Evolutionary conservation across 2,329 filamentous ascomycete genomes (phyloP).

Genomic region (Aspergillus thermomutatus): DNA sequence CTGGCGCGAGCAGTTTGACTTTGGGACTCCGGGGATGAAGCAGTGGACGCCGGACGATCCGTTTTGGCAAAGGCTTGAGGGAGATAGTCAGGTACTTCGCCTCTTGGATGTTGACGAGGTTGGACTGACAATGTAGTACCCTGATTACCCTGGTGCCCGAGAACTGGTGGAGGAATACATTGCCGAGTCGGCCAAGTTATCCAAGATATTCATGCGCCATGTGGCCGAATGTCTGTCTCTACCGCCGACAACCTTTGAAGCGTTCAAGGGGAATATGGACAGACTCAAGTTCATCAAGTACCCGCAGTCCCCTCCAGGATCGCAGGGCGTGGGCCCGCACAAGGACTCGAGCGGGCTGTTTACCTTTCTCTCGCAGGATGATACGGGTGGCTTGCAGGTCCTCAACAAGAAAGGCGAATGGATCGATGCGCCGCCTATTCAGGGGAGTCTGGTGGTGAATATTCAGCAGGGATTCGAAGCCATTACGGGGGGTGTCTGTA

Average conservation of each 20-base stretch:
- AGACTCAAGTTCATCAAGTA: constrained; percentile 57
- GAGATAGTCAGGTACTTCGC: constrained; percentile 23
- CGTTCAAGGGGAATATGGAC: constrained; percentile 50
- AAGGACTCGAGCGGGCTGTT: constrained; percentile 53
- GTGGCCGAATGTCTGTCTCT: constrained; percentile 56
- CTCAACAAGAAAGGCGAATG: constrained; percentile 45
- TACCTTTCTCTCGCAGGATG: constrained; percentile 41
- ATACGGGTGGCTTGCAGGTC: constrained; percentile 45
- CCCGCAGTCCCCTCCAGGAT: constrained; percentile 37
- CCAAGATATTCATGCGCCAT: constrained; percentile 51
- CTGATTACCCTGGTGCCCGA: constrained; percentile 20
- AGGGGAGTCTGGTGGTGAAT: constrained; percentile 46
- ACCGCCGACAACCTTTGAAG: constrained; percentile 46
- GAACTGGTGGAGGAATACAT: constrained; percentile 50
- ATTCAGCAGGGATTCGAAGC: constrained; percentile 55
- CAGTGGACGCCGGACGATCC: constrained; percentile 41
- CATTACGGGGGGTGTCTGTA: constrained; percentile 53
- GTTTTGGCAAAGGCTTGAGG: constrained; percentile 38
- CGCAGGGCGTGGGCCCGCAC: constrained; percentile 57
- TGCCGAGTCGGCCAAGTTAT: constrained; percentile 45
- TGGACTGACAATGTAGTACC: constrained; percentile 20
- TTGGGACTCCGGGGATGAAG: constrained; percentile 30
- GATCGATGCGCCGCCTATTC: constrained; percentile 44
- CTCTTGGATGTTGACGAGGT: no score
- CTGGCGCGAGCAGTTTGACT: constrained; percentile 44